Conservation (phyloP, 495 filamentous ascomycete species). For the Astrothelium macrocarpum region DNA sequence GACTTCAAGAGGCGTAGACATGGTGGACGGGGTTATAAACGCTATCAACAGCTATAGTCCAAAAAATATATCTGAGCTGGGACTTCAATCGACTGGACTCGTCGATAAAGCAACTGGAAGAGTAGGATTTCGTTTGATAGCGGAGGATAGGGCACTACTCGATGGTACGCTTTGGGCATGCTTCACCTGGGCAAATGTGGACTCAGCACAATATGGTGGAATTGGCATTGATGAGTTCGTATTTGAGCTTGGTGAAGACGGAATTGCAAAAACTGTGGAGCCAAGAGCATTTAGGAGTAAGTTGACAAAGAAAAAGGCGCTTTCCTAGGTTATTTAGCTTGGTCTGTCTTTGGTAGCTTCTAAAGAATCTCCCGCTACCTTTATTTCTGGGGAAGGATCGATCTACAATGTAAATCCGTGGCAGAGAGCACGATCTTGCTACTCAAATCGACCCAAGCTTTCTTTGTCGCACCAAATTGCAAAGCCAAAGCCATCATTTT, state of each 20-base stretch:
- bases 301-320: background rate
- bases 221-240: background rate
- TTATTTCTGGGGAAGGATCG: no score
- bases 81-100: background rate
- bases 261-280: background rate
- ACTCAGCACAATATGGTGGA: background rate
- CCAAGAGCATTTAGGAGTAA: background rate
- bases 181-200: background rate
- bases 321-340: no score
- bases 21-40: background rate
- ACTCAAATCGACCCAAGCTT: no score
- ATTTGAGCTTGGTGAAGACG: background rate
- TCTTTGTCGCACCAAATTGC: no score
- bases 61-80: background rate
- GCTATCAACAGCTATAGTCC: background rate
- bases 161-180: background rate
- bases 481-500: no score
- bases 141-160: background rate
- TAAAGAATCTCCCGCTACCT: no score
- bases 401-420: no score
- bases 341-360: no score
- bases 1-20: background rate
- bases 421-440: no score
- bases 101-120: background rate
- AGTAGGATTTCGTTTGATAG: background rate